Percentiles rank a stretch among this genome's conserved stretches.
phyloP scores from a whole-genome alignment of 495 filamentous ascomycete genomes.

The Penicillium psychrofluorescens region DNA sequence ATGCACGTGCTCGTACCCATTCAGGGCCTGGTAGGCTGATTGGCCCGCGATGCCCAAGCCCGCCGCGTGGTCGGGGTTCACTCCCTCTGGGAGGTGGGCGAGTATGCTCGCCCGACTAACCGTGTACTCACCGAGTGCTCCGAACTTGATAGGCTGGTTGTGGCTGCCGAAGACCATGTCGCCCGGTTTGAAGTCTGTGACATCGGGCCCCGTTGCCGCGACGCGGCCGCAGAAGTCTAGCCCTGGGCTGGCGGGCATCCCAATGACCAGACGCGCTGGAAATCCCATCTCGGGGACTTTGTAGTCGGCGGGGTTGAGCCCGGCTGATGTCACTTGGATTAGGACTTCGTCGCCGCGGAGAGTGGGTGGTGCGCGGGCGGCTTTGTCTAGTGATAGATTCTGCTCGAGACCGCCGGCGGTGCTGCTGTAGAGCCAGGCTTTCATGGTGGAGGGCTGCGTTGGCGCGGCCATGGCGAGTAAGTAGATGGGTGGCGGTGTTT shows the following conservation, averaged over 20 bases:
- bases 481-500: no score
- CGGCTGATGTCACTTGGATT: constrained; percentile 45
- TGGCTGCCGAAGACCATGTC: constrained; percentile 50
- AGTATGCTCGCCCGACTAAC: constrained; percentile 11
- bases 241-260: constrained; percentile 47
- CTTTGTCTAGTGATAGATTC: constrained; percentile 44
- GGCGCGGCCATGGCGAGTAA: background rate
- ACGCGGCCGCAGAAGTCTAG: constrained; percentile 61
- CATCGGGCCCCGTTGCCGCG: constrained; percentile 28
- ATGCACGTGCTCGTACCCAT: constrained; percentile 38
- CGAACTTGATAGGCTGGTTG: constrained; percentile 33
- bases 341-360: constrained; percentile 41
- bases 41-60: constrained; percentile 47
- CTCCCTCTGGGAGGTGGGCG: constrained; percentile 40
- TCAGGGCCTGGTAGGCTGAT: constrained; percentile 53
- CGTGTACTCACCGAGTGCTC: constrained; percentile 50
- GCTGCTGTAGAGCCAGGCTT: constrained; percentile 53
- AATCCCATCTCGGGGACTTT: constrained; percentile 52
- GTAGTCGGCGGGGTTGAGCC: constrained; percentile 67
- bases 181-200: constrained; percentile 33
- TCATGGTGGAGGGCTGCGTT: constrained; percentile 35
- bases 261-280: constrained; percentile 31
- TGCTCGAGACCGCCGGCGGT: constrained; percentile 46
- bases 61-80: constrained; percentile 43
- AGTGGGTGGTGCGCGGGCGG: constrained; percentile 33